Percentiles rank a stretch among this genome's conserved stretches.
phyloP scores from a whole-genome alignment of 805 yeast genomes.

The Myxozyma kluyveri region DNA sequence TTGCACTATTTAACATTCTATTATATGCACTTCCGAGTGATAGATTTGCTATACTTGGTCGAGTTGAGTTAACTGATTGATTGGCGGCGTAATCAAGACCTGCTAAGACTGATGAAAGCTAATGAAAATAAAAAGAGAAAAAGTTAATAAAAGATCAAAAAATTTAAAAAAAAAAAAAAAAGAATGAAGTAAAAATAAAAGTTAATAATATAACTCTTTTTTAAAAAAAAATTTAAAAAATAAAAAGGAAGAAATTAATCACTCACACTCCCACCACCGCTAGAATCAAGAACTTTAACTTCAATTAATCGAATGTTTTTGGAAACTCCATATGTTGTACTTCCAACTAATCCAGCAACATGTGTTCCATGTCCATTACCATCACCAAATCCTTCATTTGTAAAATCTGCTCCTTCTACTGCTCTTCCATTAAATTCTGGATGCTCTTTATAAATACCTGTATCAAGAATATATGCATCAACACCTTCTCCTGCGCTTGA shows the following conservation, averaged over 20 bases:
- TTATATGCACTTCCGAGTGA: conserved; percentile 76
- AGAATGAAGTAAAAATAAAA: conserved; percentile 51
- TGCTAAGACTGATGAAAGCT: conserved; percentile 39
- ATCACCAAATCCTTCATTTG: conserved; percentile 57
- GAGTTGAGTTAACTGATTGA: conserved; percentile 32
- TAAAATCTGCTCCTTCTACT: conserved; percentile 46
- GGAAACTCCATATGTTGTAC: conserved; percentile 78
- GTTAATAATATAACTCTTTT: conserved; percentile 66
- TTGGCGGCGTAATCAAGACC: conserved; percentile 41
- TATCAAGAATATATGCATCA: conserved; percentile 75
- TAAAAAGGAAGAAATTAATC: conserved; percentile 36
- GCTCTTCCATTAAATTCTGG: conserved; percentile 49
- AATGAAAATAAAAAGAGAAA: neutral
- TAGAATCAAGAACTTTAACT: conserved; percentile 65
- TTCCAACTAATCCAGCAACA: conserved; percentile 85
- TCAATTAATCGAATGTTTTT: conserved; percentile 64
- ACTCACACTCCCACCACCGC: conserved; percentile 59
- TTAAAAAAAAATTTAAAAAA: conserved; percentile 35
- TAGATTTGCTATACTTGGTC: conserved; percentile 67
- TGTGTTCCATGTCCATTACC: conserved; percentile 92
- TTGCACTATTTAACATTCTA: conserved; percentile 66
- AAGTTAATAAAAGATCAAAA: conserved; percentile 17
- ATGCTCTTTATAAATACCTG: conserved; percentile 57
- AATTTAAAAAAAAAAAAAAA: conserved; percentile 42
- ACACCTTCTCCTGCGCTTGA: conserved; percentile 53